Conservation (phyloP, 139 green algal genomes). For the Yamagishiella unicocca region DNA sequence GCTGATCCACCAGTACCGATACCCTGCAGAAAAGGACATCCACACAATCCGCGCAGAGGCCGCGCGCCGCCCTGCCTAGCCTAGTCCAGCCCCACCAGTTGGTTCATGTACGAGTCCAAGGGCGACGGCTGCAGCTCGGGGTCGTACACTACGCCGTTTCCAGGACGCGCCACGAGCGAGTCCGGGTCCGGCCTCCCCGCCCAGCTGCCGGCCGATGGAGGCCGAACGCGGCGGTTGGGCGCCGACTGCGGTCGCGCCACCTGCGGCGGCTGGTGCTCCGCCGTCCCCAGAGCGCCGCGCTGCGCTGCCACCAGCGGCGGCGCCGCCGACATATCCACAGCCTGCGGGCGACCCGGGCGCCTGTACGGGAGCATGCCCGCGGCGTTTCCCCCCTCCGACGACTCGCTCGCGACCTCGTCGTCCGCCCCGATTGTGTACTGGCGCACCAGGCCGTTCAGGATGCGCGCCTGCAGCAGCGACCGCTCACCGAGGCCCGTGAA, state of each 20-base stretch:
- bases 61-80: too few species aligned
- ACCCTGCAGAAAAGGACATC: too few species aligned
- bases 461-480: conserved; percentile 16
- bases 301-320: background rate
- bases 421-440: background rate
- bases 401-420: background rate
- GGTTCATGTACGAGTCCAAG: conserved; percentile 10
- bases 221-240: conserved; percentile 25
- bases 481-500: background rate
- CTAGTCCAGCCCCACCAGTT: conserved; percentile 12
- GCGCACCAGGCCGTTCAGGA: background rate
- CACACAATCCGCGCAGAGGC: too few species aligned
- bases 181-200: conserved; percentile 32
- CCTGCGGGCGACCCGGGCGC: background rate
- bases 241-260: conserved; percentile 10
- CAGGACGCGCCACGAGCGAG: background rate
- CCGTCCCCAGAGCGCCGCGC: background rate
- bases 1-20: too few species aligned
- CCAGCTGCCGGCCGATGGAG: background rate
- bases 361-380: background rate
- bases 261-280: background rate
- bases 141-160: conserved; percentile 20
- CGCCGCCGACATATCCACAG: background rate
- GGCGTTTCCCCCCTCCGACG: background rate
- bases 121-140: conserved; percentile 24